Conservation (phyloP, 2,329 filamentous ascomycete genomes). For the Teratosphaeria epicoccoides region DNA sequence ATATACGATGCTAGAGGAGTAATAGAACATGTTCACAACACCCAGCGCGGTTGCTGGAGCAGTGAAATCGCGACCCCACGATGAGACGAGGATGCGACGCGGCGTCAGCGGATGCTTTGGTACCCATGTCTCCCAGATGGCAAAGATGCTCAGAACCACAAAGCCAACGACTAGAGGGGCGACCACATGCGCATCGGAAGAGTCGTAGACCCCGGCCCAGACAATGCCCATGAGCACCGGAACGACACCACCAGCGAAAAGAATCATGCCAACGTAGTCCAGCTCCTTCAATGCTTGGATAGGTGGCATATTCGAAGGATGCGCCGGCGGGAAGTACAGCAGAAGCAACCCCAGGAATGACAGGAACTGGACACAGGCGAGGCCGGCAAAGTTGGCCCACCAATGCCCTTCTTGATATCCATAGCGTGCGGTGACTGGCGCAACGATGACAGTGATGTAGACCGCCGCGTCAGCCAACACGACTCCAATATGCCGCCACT, state of each 20-base stretch:
- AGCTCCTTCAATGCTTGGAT: constrained; percentile 20
- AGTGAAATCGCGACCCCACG: constrained; percentile 38
- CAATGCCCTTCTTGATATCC: constrained; percentile 31
- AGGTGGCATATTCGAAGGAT: constrained; percentile 25
- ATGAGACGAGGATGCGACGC: constrained; percentile 35
- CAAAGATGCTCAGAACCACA: constrained; percentile 21
- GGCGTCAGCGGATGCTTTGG: constrained; percentile 31
- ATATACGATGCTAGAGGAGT: constrained; percentile 25
- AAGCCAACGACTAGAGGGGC: constrained; percentile 25
- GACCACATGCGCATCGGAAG: constrained; percentile 22
- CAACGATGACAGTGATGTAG: constrained; percentile 37
- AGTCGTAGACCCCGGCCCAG: constrained; percentile 21
- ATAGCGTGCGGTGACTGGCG: constrained; percentile 36
- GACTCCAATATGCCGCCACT: constrained; percentile 17
- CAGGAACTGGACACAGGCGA: constrained; percentile 34
- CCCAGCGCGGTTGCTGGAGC: constrained; percentile 28
- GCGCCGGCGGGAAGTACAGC: constrained; percentile 32
- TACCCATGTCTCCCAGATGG: constrained; percentile 24
- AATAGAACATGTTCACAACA: constrained; percentile 45
- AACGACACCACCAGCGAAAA: constrained; percentile 22
- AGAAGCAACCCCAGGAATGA: constrained; percentile 36
- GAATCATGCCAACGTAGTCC: constrained; percentile 23
- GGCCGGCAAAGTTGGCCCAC: constrained; percentile 38
- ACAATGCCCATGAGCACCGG: constrained; percentile 26
- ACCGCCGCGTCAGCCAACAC: constrained; percentile 22